phyloP scores from a whole-genome alignment of 1,139 yeast genomes.

The Kodamaea anthophila region DNA sequence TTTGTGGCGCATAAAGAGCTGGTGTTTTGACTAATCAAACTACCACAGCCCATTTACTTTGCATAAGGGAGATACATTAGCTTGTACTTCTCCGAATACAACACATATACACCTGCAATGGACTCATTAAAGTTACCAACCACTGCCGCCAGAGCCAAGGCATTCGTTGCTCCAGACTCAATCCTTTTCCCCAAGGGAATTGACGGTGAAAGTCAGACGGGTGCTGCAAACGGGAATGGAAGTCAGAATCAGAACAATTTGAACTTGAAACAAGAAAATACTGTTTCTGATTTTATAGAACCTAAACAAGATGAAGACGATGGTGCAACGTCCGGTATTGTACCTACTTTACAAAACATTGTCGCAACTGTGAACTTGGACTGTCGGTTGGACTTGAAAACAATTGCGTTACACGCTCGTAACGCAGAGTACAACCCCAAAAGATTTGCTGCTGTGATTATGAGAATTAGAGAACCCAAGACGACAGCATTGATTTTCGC shows the following conservation, averaged over 20 bases:
- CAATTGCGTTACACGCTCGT: slow-evolving; percentile 97
- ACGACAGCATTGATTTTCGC: slow-evolving; percentile 98
- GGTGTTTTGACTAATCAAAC: slow-evolving; percentile 1
- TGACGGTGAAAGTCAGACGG: slow-evolving; percentile 17
- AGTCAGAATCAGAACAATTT: slow-evolving; percentile 8
- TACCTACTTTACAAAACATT: slow-evolving; percentile 92
- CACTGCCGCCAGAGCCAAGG: slow-evolving; percentile 76
- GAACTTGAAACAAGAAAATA: slow-evolving; percentile 23
- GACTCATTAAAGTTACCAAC: slow-evolving; percentile 73
- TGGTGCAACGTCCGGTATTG: slow-evolving; percentile 83
- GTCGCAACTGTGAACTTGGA: slow-evolving; percentile 97
- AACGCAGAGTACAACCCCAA: slow-evolving; percentile 97
- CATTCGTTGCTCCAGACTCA: slow-evolving; percentile 64
- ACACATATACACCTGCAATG: slow-evolving; percentile 29
- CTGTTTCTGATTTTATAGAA: slow-evolving; percentile 25
- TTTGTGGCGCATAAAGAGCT: slow-evolving; percentile 1
- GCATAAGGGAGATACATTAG: slow-evolving; percentile 36
- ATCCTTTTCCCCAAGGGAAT: slow-evolving; percentile 54
- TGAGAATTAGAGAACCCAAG: slow-evolving; percentile 98
- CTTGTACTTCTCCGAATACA: slow-evolving; percentile 39
- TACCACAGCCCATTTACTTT: background rate
- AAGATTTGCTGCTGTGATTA: slow-evolving; percentile 98
- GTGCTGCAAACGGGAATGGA: slow-evolving; percentile 10
- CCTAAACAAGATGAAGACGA: slow-evolving; percentile 51
- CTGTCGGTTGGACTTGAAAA: slow-evolving; percentile 90